Conservation (phyloP, 1,284 basidiomycete species). For the Taiwanofungus camphoratus region DNA sequence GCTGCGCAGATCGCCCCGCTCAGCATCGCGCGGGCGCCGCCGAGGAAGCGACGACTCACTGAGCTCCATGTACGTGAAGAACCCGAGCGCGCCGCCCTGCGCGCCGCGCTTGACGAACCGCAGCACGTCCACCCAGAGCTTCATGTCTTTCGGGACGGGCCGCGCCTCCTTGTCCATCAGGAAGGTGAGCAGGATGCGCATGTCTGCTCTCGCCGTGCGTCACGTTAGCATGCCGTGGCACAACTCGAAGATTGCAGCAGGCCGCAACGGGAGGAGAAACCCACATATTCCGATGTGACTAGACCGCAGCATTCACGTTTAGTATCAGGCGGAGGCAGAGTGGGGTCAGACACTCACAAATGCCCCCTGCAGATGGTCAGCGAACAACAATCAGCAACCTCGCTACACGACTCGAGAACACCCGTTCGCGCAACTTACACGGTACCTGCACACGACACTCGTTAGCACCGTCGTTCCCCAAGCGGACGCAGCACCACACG, state of each 20-base stretch:
- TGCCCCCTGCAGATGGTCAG: conserved; percentile 27
- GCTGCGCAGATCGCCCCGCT: conserved; percentile 22
- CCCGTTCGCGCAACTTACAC: conserved; percentile 24
- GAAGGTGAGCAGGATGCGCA: conserved; percentile 52
- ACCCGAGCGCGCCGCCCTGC: conserved; percentile 44
- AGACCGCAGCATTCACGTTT: background rate
- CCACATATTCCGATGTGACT: conserved; percentile 50
- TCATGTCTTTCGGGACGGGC: conserved; percentile 51
- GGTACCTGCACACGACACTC: conserved; percentile 13
- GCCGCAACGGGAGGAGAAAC: no score
- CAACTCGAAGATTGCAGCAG: no score
- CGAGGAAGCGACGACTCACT: conserved; percentile 29
- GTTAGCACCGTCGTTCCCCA: background rate
- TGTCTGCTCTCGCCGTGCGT: conserved; percentile 31
- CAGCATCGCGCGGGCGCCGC: background rate
- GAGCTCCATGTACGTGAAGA: conserved; percentile 63
- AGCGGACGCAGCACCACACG: background rate
- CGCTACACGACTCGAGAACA: background rate
- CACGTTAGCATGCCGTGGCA: background rate
- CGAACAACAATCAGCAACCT: no score
- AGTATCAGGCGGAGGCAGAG: background rate
- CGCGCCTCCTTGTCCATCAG: conserved; percentile 49
- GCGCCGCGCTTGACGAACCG: conserved; percentile 54
- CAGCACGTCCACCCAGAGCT: conserved; percentile 58
- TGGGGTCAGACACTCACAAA: conserved; percentile 28